Percentiles rank a stretch among this genome's conserved stretches.
Conservation (phyloP, 768 basidiomycete genomes). For the Calvatia gigantea region DNA sequence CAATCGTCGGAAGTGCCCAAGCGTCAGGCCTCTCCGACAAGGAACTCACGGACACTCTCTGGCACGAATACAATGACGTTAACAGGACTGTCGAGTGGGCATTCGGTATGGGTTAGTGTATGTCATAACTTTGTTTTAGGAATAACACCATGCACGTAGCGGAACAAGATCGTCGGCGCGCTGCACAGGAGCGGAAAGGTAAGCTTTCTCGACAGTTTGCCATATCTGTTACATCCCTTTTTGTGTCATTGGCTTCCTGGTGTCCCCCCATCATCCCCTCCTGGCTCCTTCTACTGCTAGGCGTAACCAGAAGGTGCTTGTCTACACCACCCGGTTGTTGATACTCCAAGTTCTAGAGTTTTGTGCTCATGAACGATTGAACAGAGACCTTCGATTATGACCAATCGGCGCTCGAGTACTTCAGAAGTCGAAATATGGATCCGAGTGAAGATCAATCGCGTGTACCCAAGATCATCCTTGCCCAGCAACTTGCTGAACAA, state of each 20-base stretch:
- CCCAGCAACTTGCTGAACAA: slow-evolving; percentile 48
- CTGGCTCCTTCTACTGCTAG: slow-evolving; percentile 26
- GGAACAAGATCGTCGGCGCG: slow-evolving; percentile 60
- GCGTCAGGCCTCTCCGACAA: slow-evolving; percentile 68
- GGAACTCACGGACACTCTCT: slow-evolving; percentile 75
- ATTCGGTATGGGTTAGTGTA: slow-evolving; percentile 49
- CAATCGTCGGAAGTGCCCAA: slow-evolving; percentile 62
- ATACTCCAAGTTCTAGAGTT: not conserved
- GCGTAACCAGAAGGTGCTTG: slow-evolving; percentile 60
- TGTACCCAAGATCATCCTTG: slow-evolving; percentile 57
- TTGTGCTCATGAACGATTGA: not conserved
- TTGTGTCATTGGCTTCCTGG: slow-evolving; percentile 21
- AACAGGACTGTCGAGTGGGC: slow-evolving; percentile 74
- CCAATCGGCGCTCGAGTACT: slow-evolving; percentile 16
- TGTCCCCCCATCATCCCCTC: slow-evolving; percentile 26
- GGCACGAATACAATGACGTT: slow-evolving; percentile 86
- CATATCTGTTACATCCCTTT: slow-evolving; percentile 29
- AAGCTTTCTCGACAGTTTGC: slow-evolving; percentile 38
- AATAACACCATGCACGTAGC: slow-evolving; percentile 38
- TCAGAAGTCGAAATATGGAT: slow-evolving; percentile 20
- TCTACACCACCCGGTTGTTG: slow-evolving; percentile 23
- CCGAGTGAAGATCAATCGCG: slow-evolving; percentile 36
- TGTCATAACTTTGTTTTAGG: not conserved
- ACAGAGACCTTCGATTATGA: slow-evolving; percentile 16
- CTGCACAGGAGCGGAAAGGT: slow-evolving; percentile 82